Conservation (phyloP, 2,329 filamentous ascomycete genomes). For the Claviceps digitariae region DNA sequence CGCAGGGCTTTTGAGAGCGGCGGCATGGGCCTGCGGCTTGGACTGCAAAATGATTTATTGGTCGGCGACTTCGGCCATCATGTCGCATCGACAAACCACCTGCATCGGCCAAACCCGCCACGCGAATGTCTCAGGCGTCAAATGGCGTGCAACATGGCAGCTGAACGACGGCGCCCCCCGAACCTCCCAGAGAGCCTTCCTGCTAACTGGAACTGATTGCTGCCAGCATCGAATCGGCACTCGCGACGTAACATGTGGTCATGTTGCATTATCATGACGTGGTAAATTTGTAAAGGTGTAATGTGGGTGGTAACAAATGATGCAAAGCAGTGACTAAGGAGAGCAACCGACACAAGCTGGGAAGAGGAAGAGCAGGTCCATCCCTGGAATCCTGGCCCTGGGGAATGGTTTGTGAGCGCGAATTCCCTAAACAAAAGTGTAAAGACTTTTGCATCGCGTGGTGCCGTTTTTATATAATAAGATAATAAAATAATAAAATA, state of each 20-base stretch:
- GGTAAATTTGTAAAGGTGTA: neutral
- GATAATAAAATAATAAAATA: too few relatives aligned
- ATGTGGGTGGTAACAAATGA: too few relatives aligned
- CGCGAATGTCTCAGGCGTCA: slow-evolving; percentile 1
- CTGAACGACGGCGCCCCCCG: slow-evolving; percentile 1
- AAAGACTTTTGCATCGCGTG: too few relatives aligned
- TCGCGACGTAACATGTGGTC: neutral
- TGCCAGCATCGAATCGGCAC: neutral
- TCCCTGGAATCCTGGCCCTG: too few relatives aligned
- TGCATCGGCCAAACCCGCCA: neutral
- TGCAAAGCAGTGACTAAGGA: too few relatives aligned
- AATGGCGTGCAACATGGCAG: slow-evolving; percentile 6
- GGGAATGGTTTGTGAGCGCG: too few relatives aligned
- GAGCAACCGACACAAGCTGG: neutral
- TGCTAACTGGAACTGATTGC: too few relatives aligned
- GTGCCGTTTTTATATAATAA: too few relatives aligned
- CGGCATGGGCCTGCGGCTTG: neutral
- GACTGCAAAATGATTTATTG: neutral
- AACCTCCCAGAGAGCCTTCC: too few relatives aligned
- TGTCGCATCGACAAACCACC: neutral
- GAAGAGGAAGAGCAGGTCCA: neutral
- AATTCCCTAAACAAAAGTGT: neutral
- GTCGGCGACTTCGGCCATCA: neutral
- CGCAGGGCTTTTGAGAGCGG: too few relatives aligned
- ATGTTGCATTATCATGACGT: neutral